Base-by-base conservation (phyloP, 148 eudicot species). In the Amaranthus palmeri region DNA sequence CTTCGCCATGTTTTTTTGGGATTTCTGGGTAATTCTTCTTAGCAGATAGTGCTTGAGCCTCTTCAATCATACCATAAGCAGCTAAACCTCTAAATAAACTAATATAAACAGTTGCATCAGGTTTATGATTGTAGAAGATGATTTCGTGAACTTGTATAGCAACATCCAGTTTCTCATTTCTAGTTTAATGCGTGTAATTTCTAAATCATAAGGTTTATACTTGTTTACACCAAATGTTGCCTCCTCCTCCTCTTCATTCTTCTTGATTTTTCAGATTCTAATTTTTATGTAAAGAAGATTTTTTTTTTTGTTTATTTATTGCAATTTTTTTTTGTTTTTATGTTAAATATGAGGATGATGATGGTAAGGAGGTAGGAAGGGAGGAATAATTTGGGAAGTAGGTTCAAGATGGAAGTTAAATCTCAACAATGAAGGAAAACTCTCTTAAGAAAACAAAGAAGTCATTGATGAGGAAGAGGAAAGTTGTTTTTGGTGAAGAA, bases 101-200 rank as follows among this genome's bases (percentile, higher is more conserved):
- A n/a, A 77, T 71, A 81, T 77, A 87, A 14, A 89, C 41, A 2
- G 69, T 44, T 4, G 71, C 78, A 72, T 73, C 77, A 10, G 79
- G 79, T 67, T 72, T 71, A 54, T 68, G 85, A 72, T 76, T 72
- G 6, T 84, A 80, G 36, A n/a, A n/a, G n/a, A n/a, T n/a, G n/a
- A n/a, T n/a, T 79, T 87, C 82, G 46, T 90, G 66, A 68, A 88
- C 88, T 59, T 85, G 69, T 71, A 86, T 76, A 41, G 91, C 98
- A 81, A 79, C 46, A 77, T 83, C 87, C 67, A 87, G 76, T 72
- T 88, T 85, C 72, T 74, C 66, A 54, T 76, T 85, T 74, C 65
- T 74, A 75, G 90, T 42, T 78, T 92, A 18, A 89, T 92, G 97
- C 77, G 83, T 45, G 95, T 95, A 3, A 92, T 92, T 54, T 89